phyloP scores from a whole-genome alignment of 768 basidiomycete species.

The Dacryopinax spathularia region DNA sequence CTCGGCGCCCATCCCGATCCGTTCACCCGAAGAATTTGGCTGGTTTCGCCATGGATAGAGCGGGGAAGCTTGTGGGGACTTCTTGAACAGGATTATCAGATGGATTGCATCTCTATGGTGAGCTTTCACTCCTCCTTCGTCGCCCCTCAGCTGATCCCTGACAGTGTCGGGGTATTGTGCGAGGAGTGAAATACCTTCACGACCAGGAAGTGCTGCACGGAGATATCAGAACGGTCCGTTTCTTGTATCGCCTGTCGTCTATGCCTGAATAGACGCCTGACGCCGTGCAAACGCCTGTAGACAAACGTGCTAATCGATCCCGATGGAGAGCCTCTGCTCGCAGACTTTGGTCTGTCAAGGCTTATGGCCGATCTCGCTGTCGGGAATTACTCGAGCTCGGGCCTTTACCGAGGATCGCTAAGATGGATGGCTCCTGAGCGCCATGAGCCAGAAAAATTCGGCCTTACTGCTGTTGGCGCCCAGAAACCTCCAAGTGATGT shows the following conservation, averaged over 20 bases:
- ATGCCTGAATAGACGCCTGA: neutral
- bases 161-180: neutral
- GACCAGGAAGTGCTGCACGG: neutral
- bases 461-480: neutral
- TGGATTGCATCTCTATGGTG: neutral
- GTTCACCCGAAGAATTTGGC: neutral
- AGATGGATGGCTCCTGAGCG: neutral
- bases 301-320: neutral
- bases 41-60: neutral
- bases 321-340: neutral
- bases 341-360: neutral
- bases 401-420: neutral
- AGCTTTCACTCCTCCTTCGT: neutral
- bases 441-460: neutral
- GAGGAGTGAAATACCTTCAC: neutral
- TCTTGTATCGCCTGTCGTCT: neutral
- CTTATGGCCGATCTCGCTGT: neutral
- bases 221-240: neutral
- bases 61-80: neutral
- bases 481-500: neutral
- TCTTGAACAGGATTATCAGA: neutral
- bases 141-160: neutral
- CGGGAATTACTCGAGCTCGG: neutral
- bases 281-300: no score
- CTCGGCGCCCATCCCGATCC: no score